Percentiles rank a stretch among this genome's conserved stretches.
Evolutionary conservation across 129 eudicot species (phyloP).

Genomic region (Chrysanthemum lavandulifolium): DNA sequence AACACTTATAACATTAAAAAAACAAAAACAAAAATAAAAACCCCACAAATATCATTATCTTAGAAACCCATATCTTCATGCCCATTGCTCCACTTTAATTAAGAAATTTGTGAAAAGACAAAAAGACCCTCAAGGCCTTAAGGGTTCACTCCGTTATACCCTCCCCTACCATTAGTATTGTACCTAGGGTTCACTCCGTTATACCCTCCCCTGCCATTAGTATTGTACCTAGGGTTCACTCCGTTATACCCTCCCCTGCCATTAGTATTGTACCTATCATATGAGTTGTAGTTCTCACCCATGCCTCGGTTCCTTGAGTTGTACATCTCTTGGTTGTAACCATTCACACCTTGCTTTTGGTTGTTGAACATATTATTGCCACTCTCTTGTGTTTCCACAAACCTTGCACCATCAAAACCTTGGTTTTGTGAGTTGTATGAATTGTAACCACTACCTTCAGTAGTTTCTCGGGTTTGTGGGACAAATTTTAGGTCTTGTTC

Average conservation of each 20-base stretch:
- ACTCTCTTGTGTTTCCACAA: conserved; percentile 42
- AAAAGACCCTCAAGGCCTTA: conserved; percentile 48
- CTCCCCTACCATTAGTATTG: too few relatives aligned
- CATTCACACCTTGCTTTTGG: too few relatives aligned
- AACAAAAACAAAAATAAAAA: background rate
- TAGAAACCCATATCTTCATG: conserved; percentile 29
- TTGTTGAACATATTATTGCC: conserved; percentile 14
- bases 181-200: too few relatives aligned
- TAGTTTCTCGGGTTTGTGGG: conserved; percentile 45
- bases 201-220: too few relatives aligned
- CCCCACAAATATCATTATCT: conserved; percentile 28
- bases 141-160: conserved; percentile 21
- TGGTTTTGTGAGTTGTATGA: background rate
- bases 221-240: too few relatives aligned
- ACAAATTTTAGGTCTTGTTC: conserved; percentile 53
- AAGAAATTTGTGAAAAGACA: conserved; percentile 13
- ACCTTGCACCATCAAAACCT: conserved; percentile 32
- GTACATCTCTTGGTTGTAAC: too few relatives aligned
- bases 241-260: conserved; percentile 22
- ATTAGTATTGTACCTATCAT: conserved; percentile 36
- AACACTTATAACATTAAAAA: conserved; percentile 25
- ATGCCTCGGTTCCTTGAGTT: background rate
- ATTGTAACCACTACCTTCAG: conserved; percentile 18
- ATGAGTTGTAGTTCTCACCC: background rate
- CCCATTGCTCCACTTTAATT: conserved; percentile 15